phyloP scores from a whole-genome alignment of 768 basidiomycete genomes.

The Suillus americanus region DNA sequence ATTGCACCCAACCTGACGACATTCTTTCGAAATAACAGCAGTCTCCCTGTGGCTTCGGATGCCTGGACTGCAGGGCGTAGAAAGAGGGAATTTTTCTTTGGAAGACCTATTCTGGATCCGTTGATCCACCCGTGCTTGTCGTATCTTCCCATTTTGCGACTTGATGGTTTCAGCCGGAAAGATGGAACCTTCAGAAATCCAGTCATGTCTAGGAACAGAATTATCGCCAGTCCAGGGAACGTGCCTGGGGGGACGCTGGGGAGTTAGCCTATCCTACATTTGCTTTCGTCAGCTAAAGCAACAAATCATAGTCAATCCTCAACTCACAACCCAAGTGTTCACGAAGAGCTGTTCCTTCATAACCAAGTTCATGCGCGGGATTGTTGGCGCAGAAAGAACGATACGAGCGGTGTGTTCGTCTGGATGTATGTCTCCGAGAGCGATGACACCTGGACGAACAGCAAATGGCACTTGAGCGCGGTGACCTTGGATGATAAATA shows the following conservation, averaged over 20 bases:
- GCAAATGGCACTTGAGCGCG: conserved; percentile 24
- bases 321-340: conserved; percentile 34
- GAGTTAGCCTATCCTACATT: conserved; percentile 20
- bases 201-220: conserved; percentile 18
- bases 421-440: conserved; percentile 17
- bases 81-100: neutral
- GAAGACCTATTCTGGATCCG: neutral
- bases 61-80: neutral
- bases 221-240: conserved; percentile 29
- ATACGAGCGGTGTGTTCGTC: conserved; percentile 17
- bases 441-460: conserved; percentile 19
- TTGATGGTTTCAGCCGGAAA: conserved; percentile 19
- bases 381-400: conserved; percentile 31
- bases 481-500: conserved; percentile 27
- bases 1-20: neutral
- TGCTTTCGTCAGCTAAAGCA: conserved; percentile 10
- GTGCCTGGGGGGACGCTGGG: conserved; percentile 26
- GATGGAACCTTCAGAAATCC: conserved; percentile 33
- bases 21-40: neutral
- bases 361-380: conserved; percentile 36
- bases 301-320: neutral
- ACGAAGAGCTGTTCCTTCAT: conserved; percentile 35
- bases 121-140: neutral
- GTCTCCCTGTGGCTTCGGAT: neutral
- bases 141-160: conserved; percentile 7